Conservation (phyloP, 805 yeast species). For the Suhomyces tanzawaensis region DNA sequence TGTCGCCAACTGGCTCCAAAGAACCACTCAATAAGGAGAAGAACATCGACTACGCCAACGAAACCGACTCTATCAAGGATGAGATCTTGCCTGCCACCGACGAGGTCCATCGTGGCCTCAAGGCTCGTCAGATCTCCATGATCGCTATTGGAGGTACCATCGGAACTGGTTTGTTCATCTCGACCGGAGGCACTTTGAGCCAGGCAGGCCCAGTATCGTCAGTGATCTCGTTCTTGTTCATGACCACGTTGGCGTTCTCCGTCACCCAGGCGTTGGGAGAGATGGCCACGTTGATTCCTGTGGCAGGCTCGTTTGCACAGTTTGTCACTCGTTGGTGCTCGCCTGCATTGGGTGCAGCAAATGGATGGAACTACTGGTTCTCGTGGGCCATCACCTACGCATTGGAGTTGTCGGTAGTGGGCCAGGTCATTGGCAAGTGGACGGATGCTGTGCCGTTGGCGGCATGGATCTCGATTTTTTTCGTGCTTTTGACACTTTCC, state of each 20-base stretch:
- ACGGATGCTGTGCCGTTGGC: slow-evolving; percentile 66
- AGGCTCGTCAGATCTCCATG: slow-evolving; percentile 70
- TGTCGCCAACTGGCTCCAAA: slow-evolving; percentile 7
- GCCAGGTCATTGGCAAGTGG: slow-evolving; percentile 65
- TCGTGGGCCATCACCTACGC: slow-evolving; percentile 79
- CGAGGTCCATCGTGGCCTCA: slow-evolving; percentile 57
- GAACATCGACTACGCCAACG: slow-evolving; percentile 19
- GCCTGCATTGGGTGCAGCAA: slow-evolving; percentile 71
- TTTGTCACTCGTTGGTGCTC: slow-evolving; percentile 67
- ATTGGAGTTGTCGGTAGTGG: slow-evolving; percentile 67
- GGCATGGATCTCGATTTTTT: slow-evolving; percentile 71
- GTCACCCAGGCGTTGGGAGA: slow-evolving; percentile 76
- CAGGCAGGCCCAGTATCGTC: slow-evolving; percentile 70
- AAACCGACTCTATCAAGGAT: slow-evolving; percentile 11
- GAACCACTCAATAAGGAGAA: slow-evolving; percentile 11
- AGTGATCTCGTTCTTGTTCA: slow-evolving; percentile 60
- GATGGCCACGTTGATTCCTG: slow-evolving; percentile 77
- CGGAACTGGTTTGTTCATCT: slow-evolving; percentile 75
- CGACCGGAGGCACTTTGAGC: slow-evolving; percentile 53
- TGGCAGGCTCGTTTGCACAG: slow-evolving; percentile 65
- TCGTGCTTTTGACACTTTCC: slow-evolving; percentile 49
- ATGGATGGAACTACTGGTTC: slow-evolving; percentile 74
- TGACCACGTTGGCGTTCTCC: slow-evolving; percentile 62
- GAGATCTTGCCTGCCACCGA: slow-evolving; percentile 3
- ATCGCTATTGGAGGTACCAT: slow-evolving; percentile 61